Evolutionary conservation across 441 rosid genomes (phyloP), one percentile per base, ranked within the genome.

Genomic region (Adansonia gregorii): DNA sequence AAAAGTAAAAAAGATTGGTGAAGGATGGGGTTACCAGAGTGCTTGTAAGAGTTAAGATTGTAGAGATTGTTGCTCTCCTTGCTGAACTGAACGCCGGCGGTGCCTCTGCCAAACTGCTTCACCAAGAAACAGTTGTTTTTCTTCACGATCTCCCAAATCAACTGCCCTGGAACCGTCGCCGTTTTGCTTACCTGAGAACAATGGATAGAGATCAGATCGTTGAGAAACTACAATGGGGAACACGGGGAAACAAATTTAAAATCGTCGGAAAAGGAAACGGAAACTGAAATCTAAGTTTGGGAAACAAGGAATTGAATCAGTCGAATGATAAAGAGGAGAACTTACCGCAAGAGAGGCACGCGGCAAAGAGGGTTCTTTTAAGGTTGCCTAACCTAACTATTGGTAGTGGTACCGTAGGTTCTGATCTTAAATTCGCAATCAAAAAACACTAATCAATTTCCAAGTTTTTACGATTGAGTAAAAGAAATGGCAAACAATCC

Each of bases 81-180:
- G 85, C 94, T 87, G 82, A 89, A 89, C 81, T 80, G 90, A n/a
- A 90, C 89, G 56, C 86, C 76, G 1, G 87, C 86, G 78, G 59
- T 85, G 19, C 92, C 91, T 39, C 85, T 78, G 6, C 94, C 92
- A 76, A 89, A 90, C 84, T 87, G 87, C 78, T 90, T 89, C 35
- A 90, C 90, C 72, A 90, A 73, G 78, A 87, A 90, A 60, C 80
- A 89, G 85, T 85, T 90, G 89, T 87, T 90, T 69, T 78, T 86
- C 88, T 90, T 87, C 76, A 89, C 88, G 49, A 89, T 88, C 91
- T 90, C 94, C 92, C 92, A 88, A 66, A 90, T 87, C 81, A 90
- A 72, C 75, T 86, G 91, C 70, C 90, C 92, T 14, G 92, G 91
- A 51, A 69, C 90, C 31, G 92, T 80, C 15, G 94, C 84, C 92